Conservation (phyloP, 2,329 filamentous ascomycete species). For the Aspergillus uvarum region DNA sequence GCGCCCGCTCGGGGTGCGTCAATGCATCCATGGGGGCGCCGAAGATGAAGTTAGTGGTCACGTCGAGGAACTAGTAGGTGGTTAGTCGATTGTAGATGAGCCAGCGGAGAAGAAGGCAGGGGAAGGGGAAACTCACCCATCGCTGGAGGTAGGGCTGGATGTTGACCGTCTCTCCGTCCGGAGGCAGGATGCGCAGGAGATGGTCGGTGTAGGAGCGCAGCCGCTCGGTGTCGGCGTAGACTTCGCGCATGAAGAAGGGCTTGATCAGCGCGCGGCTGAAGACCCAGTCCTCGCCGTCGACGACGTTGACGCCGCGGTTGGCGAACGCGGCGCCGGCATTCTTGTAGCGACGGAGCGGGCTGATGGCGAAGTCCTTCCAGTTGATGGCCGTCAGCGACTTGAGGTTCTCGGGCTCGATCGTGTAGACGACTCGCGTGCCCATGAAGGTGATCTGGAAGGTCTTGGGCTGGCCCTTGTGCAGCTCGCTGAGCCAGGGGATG, state of each 20-base stretch:
- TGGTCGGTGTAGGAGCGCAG: background rate
- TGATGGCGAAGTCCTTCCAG: conserved; percentile 13
- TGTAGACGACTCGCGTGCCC: background rate
- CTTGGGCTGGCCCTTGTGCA: background rate
- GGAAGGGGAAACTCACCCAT: no score
- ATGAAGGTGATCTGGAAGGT: background rate
- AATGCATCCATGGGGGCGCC: no score
- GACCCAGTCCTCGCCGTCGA: conserved; percentile 19
- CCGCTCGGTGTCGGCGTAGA: conserved; percentile 2
- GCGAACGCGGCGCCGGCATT: background rate
- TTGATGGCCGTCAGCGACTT: conserved; percentile 2
- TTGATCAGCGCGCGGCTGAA: conserved; percentile 19
- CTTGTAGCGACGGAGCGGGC: conserved; percentile 8
- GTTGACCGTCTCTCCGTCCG: background rate
- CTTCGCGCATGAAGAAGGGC: background rate
- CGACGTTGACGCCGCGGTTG: conserved; percentile 16
- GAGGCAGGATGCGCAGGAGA: background rate
- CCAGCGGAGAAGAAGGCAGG: no score
- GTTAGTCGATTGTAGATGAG: no score
- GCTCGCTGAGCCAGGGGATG: background rate
- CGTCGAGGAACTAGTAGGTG: no score
- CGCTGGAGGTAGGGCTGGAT: no score
- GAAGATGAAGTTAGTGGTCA: no score
- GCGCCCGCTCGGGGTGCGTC: no score
- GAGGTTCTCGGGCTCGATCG: background rate